Evolutionary conservation across 495 filamentous ascomycete genomes (phyloP), one percentile per base, ranked within the genome.

Genomic region (Hypoxylon trugodes): DNA sequence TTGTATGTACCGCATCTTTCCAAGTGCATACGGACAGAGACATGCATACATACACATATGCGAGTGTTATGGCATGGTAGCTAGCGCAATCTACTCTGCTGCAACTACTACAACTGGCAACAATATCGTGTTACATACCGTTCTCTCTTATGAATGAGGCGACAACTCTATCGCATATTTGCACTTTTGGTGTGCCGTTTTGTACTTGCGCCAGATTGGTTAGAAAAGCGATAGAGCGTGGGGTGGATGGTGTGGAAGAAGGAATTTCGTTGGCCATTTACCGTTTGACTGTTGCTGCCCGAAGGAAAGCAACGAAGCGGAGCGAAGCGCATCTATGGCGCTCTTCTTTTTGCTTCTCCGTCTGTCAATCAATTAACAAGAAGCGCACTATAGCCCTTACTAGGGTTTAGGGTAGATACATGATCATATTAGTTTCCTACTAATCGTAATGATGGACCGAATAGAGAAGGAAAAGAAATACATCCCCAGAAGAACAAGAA

Each of bases 221-320:
- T 13, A 42, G 40, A 58, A 37, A 36, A 32, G 28, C 30, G 58
- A 51, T 19, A 50, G 51, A 50, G 63, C 61, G 43, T 45, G 55
- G 53, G 61, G 41, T 58, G 52, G 57, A 58, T 61, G 51, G 45
- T 51, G 62, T 59, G 24, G 62, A 50, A 54, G 62, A 60, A 48
- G 54, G 53, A 43, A 50, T 24, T n/a, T n/a, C n/a, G 68, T 62
- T 64, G 69, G 72, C 74, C 72, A 67, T 59, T 54, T 65, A 70
- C 62, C 65, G 72, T 77, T 76, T 74, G 61, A 73, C 70, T 77
- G 76, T 77, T 79, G 76, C 65, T 79, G 75, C 75, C 76, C 77
- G 77, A 78, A 71, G 61, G n/a, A n/a, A n/a, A n/a, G n/a, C n/a
- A n/a, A n/a, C n/a, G 65, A 70, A 75, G 72, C 70, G 73, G 69